Conservation (phyloP, 2,329 filamentous ascomycete species). For the Cordyceps farinosa region DNA sequence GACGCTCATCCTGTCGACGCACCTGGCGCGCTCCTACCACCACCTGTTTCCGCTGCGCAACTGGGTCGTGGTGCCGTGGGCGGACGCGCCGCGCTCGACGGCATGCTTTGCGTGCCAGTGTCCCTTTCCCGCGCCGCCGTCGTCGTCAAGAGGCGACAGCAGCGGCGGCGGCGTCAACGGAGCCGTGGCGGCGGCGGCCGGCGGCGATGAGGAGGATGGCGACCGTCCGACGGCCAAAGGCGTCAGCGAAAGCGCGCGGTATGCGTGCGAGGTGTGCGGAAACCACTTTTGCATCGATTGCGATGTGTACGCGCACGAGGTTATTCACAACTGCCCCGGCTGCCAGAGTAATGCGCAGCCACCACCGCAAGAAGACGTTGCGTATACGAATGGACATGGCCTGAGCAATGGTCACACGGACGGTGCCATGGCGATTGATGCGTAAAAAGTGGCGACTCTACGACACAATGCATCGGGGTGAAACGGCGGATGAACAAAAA, state of each 20-base stretch:
- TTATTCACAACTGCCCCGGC: conserved; percentile 92
- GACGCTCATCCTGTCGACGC: conserved; percentile 90
- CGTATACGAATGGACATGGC: conserved; percentile 21
- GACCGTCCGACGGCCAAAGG: conserved; percentile 45
- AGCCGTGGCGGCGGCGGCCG: conserved; percentile 22
- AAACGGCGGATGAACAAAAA: background rate
- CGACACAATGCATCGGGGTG: background rate
- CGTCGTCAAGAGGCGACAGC: conserved; percentile 14
- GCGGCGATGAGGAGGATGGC: background rate
- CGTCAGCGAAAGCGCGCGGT: conserved; percentile 80
- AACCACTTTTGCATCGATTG: conserved; percentile 98
- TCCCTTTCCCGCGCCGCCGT: conserved; percentile 58
- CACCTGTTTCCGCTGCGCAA: conserved; percentile 87
- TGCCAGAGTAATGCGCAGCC: conserved; percentile 57
- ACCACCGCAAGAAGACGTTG: conserved; percentile 22
- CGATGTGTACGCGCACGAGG: conserved; percentile 90
- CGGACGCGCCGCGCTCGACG: conserved; percentile 56
- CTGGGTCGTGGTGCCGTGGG: conserved; percentile 88
- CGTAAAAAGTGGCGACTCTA: conserved; percentile 20
- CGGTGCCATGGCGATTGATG: conserved; percentile 46
- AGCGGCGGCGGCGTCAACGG: conserved; percentile 23
- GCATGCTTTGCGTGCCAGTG: conserved; percentile 77
- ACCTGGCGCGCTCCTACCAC: conserved; percentile 88
- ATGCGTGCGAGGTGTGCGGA: conserved; percentile 81
- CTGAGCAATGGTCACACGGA: conserved; percentile 29